Conservation (phyloP, 2,329 filamentous ascomycete species). For the Ilyonectria sp. region DNA sequence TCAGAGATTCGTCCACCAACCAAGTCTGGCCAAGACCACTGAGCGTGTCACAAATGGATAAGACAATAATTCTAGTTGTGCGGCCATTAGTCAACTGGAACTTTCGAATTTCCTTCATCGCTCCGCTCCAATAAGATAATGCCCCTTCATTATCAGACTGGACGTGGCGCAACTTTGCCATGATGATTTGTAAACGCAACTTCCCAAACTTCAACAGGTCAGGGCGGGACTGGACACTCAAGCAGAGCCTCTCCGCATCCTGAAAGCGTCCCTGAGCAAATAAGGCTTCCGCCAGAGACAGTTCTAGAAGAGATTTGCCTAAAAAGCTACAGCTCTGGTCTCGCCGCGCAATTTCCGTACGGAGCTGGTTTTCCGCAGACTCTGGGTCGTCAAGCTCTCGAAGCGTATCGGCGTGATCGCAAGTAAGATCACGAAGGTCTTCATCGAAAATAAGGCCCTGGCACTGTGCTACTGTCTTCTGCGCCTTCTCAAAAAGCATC, state of each 20-base stretch:
- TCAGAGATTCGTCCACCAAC: neutral
- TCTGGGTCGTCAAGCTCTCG: conserved; percentile 38
- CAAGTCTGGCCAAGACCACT: neutral
- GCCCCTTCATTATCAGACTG: neutral
- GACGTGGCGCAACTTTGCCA: conserved; percentile 34
- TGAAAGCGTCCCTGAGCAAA: conserved; percentile 38
- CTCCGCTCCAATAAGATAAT: neutral
- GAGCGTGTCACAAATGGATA: neutral
- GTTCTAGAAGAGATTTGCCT: conserved; percentile 38
- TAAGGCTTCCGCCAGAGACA: conserved; percentile 40
- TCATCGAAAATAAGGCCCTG: conserved; percentile 38
- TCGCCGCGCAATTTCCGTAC: conserved; percentile 34
- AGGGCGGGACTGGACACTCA: conserved; percentile 29
- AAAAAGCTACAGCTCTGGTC: conserved; percentile 26
- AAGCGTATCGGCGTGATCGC: conserved; percentile 41
- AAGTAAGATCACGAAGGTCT: conserved; percentile 39
- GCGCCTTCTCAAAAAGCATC: conserved; percentile 29
- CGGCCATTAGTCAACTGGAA: neutral
- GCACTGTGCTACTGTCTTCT: conserved; percentile 20
- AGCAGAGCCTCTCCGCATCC: conserved; percentile 37
- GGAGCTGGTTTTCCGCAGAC: conserved; percentile 34
- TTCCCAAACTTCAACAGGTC: conserved; percentile 41
- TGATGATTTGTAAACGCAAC: conserved; percentile 35
- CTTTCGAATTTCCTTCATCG: neutral
- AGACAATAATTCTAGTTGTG: neutral